Conservation (phyloP, 1,139 yeast genomes). For the Blastobotrys aristatus region DNA sequence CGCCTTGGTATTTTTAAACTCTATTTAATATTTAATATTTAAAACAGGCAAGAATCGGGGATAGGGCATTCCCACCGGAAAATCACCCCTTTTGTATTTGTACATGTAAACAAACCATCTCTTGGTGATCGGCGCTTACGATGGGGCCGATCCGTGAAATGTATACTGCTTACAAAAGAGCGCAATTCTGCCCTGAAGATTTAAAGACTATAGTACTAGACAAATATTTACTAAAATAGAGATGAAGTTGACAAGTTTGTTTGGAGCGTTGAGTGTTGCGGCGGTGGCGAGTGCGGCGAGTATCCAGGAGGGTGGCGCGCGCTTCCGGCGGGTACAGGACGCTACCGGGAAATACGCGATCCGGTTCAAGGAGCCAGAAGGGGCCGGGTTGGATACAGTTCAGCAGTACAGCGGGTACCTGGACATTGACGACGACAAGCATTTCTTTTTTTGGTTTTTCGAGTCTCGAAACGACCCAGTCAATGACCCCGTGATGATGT, state of each 20-base stretch:
- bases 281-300: background rate
- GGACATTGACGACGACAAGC: conserved; percentile 75
- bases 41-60: background rate
- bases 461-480: conserved; percentile 63
- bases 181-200: too few relatives aligned
- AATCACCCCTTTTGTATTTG: too few relatives aligned
- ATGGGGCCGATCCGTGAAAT: too few relatives aligned
- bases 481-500: conserved; percentile 56
- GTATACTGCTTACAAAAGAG: too few relatives aligned
- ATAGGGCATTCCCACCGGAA: too few relatives aligned
- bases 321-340: background rate
- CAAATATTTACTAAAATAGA: too few relatives aligned
- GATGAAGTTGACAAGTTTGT: too few relatives aligned
- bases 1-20: conserved; percentile 7
- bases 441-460: conserved; percentile 72
- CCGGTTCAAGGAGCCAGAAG: conserved; percentile 11
- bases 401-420: conserved; percentile 62
- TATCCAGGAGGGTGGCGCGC: background rate
- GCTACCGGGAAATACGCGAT: conserved; percentile 1
- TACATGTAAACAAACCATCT: too few relatives aligned
- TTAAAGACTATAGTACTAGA: too few relatives aligned
- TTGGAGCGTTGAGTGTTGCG: too few relatives aligned
- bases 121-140: too few relatives aligned
- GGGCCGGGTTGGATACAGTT: conserved; percentile 29
- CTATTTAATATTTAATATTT: background rate